phyloP scores from a whole-genome alignment of 495 filamentous ascomycete genomes.

The Penicillium maclennaniae region DNA sequence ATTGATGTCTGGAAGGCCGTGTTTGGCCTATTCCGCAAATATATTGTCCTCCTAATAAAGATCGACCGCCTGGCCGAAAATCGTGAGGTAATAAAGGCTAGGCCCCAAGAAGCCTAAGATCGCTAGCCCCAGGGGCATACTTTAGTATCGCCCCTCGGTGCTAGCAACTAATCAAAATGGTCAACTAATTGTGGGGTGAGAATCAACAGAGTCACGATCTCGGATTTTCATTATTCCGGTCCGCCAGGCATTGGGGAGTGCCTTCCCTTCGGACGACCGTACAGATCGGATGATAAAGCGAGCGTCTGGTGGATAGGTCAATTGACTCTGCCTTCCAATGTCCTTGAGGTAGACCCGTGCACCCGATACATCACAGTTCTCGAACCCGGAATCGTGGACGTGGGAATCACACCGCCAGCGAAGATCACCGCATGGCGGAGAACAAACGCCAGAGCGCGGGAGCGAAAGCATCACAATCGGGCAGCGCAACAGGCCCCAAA shows the following conservation, averaged over 20 bases:
- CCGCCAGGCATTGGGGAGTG: neutral
- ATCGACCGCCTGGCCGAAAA: too few species aligned
- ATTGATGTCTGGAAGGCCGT: too few species aligned
- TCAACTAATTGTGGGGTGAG: neutral
- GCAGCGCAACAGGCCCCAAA: conserved; percentile 24
- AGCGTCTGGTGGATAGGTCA: conserved; percentile 3
- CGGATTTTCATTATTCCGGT: neutral
- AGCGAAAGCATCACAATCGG: conserved; percentile 36
- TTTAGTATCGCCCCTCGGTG: conserved; percentile 14
- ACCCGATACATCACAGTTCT: neutral
- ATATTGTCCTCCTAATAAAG: too few species aligned
- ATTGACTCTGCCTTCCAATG: conserved; percentile 6
- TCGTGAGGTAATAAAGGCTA: conserved; percentile 7
- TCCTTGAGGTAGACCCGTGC: neutral
- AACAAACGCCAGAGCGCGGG: conserved; percentile 45
- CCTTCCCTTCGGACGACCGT: neutral
- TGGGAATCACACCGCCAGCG: conserved; percentile 19
- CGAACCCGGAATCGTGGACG: conserved; percentile 1
- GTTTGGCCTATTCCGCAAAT: too few species aligned
- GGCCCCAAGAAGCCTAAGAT: conserved; percentile 9
- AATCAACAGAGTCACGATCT: neutral
- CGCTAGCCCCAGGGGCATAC: conserved; percentile 13
- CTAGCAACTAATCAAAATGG: conserved; percentile 6
- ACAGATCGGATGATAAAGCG: neutral
- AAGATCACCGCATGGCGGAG: conserved; percentile 36